Percentiles rank a stretch among this genome's conserved stretches.
Evolutionary conservation across 257 asterid genomes (phyloP).

Genomic region (Avicennia marina): DNA sequence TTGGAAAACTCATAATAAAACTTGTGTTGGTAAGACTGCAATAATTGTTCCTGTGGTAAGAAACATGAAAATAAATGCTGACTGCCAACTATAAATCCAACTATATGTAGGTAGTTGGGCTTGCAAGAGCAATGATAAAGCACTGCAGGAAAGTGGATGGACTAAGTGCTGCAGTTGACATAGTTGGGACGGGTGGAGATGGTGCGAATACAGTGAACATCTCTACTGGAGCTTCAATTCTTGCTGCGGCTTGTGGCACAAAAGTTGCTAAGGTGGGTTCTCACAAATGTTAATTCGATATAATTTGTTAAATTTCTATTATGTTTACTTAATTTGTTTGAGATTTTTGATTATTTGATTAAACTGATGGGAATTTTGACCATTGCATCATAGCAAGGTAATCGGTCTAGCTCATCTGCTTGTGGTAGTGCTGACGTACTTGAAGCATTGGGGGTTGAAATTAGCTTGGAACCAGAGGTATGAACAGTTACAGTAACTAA

Average conservation of each 20-base stretch:
- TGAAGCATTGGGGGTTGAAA: slow-evolving; percentile 77
- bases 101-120: slow-evolving; percentile 62
- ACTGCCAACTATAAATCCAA: slow-evolving; percentile 9
- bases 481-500: slow-evolving; percentile 13
- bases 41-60: slow-evolving; percentile 5
- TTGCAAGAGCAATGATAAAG: slow-evolving; percentile 89
- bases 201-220: slow-evolving; percentile 95
- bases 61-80: slow-evolving; percentile 24
- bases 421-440: slow-evolving; percentile 99
- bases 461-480: slow-evolving; percentile 88
- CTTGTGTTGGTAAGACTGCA: background rate
- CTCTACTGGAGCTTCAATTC: slow-evolving; percentile 95
- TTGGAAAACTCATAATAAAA: background rate
- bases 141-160: slow-evolving; percentile 74
- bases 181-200: slow-evolving; percentile 98
- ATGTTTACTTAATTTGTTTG: too few relatives aligned
- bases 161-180: slow-evolving; percentile 67
- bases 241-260: slow-evolving; percentile 95
- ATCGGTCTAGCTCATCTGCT: slow-evolving; percentile 92
- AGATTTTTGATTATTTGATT: too few relatives aligned
- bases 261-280: slow-evolving; percentile 81
- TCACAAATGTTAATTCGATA: too few relatives aligned
- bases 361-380: slow-evolving; percentile 4
- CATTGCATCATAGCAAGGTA: slow-evolving; percentile 71
- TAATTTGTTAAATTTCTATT: too few relatives aligned